These are phyloP conservation scores for Solanum neorickii DNA, from an alignment of 257 asterid genomes.

Conservation along the genomic window DNA sequence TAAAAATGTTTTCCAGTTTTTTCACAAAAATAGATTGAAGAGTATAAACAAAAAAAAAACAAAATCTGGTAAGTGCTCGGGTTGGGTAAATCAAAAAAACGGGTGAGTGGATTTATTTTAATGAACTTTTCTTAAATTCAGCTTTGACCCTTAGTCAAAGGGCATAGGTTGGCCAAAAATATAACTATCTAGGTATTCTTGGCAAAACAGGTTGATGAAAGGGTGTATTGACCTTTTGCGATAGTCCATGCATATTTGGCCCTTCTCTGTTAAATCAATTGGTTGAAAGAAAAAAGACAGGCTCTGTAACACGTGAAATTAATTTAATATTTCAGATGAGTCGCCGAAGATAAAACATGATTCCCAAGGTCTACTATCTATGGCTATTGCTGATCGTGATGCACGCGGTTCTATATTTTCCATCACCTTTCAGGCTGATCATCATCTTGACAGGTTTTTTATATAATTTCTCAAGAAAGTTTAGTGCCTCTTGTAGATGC, in stretches of 20 bases:
- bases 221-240: not conserved
- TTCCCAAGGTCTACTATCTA: constrained; percentile 74
- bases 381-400: constrained; percentile 87
- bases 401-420: constrained; percentile 80
- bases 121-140: not conserved
- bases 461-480: not conserved
- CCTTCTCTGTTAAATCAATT: not conserved
- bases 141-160: not conserved
- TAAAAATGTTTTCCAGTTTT: too few species aligned
- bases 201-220: not conserved
- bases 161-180: not conserved
- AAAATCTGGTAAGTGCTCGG: not conserved
- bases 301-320: constrained; percentile 2
- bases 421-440: constrained; percentile 80
- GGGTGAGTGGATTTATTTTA: not conserved
- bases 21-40: not conserved
- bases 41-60: not conserved
- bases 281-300: not conserved
- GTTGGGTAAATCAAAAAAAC: not conserved
- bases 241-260: not conserved
- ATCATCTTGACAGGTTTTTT: constrained; percentile 83
- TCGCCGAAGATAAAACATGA: constrained; percentile 79
- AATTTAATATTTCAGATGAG: constrained; percentile 51
- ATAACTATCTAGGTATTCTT: not conserved
- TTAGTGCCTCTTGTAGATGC: not conserved